Percentiles rank a stretch among this genome's conserved stretches.
These are phyloP conservation scores for Neofusicoccum parvum DNA, from an alignment of 2,329 filamentous ascomycete species.

Conservation along the genomic window DNA sequence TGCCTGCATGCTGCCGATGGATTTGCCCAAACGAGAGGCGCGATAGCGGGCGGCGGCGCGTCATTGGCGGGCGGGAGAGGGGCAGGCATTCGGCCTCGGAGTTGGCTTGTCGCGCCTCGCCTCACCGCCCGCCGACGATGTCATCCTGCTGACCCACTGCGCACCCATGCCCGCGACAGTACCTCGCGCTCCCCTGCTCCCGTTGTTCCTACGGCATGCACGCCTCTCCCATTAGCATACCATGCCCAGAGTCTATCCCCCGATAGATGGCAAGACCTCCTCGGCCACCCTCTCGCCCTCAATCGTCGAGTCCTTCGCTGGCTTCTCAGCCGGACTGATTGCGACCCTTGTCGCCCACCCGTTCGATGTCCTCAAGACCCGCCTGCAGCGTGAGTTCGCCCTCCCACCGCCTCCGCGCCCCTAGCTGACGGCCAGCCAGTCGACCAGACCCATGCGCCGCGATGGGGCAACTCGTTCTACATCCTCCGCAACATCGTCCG, in stretches of 20 bases:
- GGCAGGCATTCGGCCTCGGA: constrained; percentile 7
- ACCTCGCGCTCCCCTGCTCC: constrained; percentile 10
- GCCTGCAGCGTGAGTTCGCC: constrained; percentile 74
- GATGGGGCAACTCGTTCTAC: constrained; percentile 54
- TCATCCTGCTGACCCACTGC: constrained; percentile 17
- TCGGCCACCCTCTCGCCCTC: constrained; percentile 59
- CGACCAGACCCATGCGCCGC: constrained; percentile 24
- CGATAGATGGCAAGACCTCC: constrained; percentile 46
- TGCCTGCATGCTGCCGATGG: neutral
- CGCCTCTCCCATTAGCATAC: constrained; percentile 16
- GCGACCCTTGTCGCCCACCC: constrained; percentile 89
- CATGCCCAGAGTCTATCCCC: constrained; percentile 55
- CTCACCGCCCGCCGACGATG: constrained; percentile 15
- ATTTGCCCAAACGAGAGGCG: neutral
- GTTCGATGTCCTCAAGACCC: constrained; percentile 93
- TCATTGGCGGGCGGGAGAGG: constrained; percentile 15
- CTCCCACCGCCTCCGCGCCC: neutral
- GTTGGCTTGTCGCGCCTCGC: neutral
- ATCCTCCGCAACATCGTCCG: constrained; percentile 55
- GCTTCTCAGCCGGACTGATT: constrained; percentile 83
- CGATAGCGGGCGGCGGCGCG: neutral
- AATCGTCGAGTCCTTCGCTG: constrained; percentile 83
- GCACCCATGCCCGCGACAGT: constrained; percentile 11
- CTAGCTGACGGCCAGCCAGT: constrained; percentile 18
- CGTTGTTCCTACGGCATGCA: constrained; percentile 19